Base-by-base conservation (phyloP, 176 grass and related monocot species). In the Ampelocalamus luodianensis region DNA sequence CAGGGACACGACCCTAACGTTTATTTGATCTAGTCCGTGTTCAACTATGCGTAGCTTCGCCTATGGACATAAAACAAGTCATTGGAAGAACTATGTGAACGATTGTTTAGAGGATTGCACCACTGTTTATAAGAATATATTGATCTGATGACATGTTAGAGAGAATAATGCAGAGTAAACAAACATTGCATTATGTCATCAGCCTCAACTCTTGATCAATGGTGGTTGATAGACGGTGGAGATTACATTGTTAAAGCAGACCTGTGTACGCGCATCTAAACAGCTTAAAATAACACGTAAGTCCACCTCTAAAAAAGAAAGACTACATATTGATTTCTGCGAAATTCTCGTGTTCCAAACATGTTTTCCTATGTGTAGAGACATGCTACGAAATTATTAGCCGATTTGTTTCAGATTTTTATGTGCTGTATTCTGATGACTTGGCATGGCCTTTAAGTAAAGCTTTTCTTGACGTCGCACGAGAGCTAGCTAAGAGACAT, bases 151-250 rank as follows among this genome's bases (percentile, higher is more conserved):
- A 49, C 65, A 60, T 71, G 65, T 16, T n/a, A 13, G 51, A 68
- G 42, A 37, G 54, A 63, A 79, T 79, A 49, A 85, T 85, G 53
- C 75, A 8, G 67, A 53, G 67, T 64, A 40, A 86, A 79, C 67
- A 72, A 72, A 8, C 6, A 26, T 64, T 50, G 6, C 29, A 29
- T 63, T 63, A 27, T 51, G 9, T 9, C 10, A 59, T 23, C 22
- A 43, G 2, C 10, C 51, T 60, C 74, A 13, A 2, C 14, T 22
- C 32, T 32, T 5, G 10, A 54, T 54, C 22, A 80, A 73, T 72
- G n/a, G 56, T 24, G 55, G 85, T 80, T 64, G 32, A 80, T 36
- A 24, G 32, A 86, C 44, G 68, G 36, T 67, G 37, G 20, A 64
- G 11, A 54, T 76, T 7, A 3, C 45, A 40, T 80, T 80, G 56